These are phyloP conservation scores for Phytophthora litchii DNA, from an alignment of 352 stramenopile genomes.

Conservation along the genomic window DNA sequence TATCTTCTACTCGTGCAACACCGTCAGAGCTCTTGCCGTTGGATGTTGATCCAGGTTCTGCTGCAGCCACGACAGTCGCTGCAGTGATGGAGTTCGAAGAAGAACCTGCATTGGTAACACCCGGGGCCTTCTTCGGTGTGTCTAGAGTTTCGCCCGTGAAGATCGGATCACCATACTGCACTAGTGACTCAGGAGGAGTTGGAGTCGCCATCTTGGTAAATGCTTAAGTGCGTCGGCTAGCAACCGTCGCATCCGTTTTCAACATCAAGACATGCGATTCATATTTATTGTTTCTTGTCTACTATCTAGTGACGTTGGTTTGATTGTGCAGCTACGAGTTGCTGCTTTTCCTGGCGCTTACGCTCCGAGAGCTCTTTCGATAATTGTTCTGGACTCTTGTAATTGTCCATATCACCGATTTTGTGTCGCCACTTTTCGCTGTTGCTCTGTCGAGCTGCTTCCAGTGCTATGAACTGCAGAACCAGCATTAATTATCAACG, in stretches of 20 bases:
- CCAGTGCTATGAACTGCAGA: slow-evolving; percentile 41
- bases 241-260: slow-evolving; percentile 50
- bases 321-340: slow-evolving; percentile 18
- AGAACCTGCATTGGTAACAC: slow-evolving; percentile 18
- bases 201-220: slow-evolving; percentile 53
- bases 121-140: slow-evolving; percentile 49
- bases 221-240: slow-evolving; percentile 8
- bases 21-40: slow-evolving; percentile 45
- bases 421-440: slow-evolving; percentile 62
- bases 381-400: slow-evolving; percentile 66
- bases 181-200: slow-evolving; percentile 82
- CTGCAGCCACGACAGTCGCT: slow-evolving; percentile 22
- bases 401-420: slow-evolving; percentile 35
- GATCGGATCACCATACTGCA: slow-evolving; percentile 91
- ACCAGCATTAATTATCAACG: neutral
- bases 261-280: slow-evolving; percentile 1
- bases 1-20: slow-evolving; percentile 73
- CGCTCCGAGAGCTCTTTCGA: slow-evolving; percentile 53
- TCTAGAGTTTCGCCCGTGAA: slow-evolving; percentile 87
- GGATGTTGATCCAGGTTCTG: slow-evolving; percentile 19
- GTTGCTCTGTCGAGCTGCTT: slow-evolving; percentile 40
- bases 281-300: slow-evolving; percentile 10
- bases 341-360: slow-evolving; percentile 55
- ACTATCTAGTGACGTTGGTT: slow-evolving; percentile 17
- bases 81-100: slow-evolving; percentile 31